Percentiles rank a stretch among this genome's conserved stretches.
phyloP scores from a whole-genome alignment of 2,329 filamentous ascomycete genomes.

The Anisogramma anomala region DNA sequence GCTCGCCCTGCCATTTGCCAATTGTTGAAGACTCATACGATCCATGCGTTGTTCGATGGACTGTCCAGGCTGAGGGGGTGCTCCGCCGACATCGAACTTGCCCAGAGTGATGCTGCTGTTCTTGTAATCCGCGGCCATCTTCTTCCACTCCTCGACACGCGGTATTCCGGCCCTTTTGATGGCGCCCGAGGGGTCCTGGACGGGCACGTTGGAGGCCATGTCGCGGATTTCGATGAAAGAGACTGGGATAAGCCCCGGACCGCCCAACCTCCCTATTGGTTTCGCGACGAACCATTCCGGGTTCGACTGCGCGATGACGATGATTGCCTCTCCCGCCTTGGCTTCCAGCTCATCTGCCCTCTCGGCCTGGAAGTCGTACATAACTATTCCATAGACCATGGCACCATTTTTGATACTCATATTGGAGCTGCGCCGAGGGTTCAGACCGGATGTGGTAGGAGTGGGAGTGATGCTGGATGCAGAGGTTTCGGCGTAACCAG shows the following conservation, averaged over 20 bases:
- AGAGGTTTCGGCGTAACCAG: conserved; percentile 63
- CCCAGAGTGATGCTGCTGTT: conserved; percentile 96
- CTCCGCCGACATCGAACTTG: conserved; percentile 59
- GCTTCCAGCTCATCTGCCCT: conserved; percentile 92
- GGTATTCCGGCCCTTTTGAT: conserved; percentile 83
- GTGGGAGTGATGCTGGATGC: conserved; percentile 19
- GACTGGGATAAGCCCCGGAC: conserved; percentile 88
- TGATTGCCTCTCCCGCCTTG: conserved; percentile 90
- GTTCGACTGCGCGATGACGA: conserved; percentile 96
- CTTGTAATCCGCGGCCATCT: conserved; percentile 98
- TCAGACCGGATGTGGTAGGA: conserved; percentile 24
- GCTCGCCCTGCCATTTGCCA: conserved; percentile 34
- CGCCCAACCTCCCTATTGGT: conserved; percentile 93
- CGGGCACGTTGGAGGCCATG: conserved; percentile 75
- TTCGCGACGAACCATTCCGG: conserved; percentile 99
- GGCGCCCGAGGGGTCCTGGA: conserved; percentile 71
- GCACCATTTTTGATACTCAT: conserved; percentile 48
- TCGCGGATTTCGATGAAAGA: conserved; percentile 95
- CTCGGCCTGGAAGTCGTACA: conserved; percentile 94
- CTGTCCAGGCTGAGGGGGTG: conserved; percentile 25
- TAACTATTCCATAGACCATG: conserved; percentile 93
- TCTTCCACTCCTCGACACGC: conserved; percentile 97
- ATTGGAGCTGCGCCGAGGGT: conserved; percentile 38
- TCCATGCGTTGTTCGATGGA: conserved; percentile 61
- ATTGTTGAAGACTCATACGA: conserved; percentile 62